These are phyloP conservation scores for Lathyrus sativus DNA, from an alignment of 306 rosid genomes.

Conservation along the genomic window DNA sequence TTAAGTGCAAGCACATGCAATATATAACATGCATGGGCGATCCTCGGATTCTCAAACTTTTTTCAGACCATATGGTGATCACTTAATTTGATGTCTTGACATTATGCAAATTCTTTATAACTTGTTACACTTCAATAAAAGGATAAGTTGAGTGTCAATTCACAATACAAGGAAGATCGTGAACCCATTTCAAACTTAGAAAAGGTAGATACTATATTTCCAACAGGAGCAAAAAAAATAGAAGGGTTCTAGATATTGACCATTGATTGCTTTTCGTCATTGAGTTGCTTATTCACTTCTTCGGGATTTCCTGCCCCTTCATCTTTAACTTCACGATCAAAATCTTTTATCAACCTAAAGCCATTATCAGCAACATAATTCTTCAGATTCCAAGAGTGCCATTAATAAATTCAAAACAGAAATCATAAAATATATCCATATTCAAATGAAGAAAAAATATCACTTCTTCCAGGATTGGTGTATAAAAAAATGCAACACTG, in stretches of 20 bases:
- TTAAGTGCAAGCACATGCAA: slow-evolving; percentile 24
- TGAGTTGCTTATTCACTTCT: slow-evolving; percentile 92
- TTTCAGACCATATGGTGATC: slow-evolving; percentile 14
- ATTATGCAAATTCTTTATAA: slow-evolving; percentile 33
- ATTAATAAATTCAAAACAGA: slow-evolving; percentile 12
- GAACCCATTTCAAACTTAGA: slow-evolving; percentile 25
- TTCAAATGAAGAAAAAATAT: slow-evolving; percentile 15
- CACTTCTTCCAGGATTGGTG: slow-evolving; percentile 20
- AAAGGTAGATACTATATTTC: slow-evolving; percentile 34
- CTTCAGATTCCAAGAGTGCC: slow-evolving; percentile 21
- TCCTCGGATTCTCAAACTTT: background rate
- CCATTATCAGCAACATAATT: slow-evolving; percentile 25
- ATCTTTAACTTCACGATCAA: slow-evolving; percentile 91
- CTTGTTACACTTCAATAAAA: slow-evolving; percentile 1
- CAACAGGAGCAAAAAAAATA: slow-evolving; percentile 14
- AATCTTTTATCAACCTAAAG: slow-evolving; percentile 87
- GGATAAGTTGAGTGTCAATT: slow-evolving; percentile 25
- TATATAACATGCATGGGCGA: slow-evolving; percentile 1
- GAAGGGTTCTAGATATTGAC: slow-evolving; percentile 48
- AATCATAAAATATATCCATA: slow-evolving; percentile 25
- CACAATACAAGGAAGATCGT: slow-evolving; percentile 16
- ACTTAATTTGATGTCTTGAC: slow-evolving; percentile 25
- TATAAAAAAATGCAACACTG: slow-evolving; percentile 6
- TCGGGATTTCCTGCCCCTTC: slow-evolving; percentile 82
- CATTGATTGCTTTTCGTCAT: slow-evolving; percentile 96